A percentile compares a stretch with the other conserved stretches of the same genome.
phyloP scores from a whole-genome alignment of 179 eudicot genomes.

The Patellifolia procumbens region DNA sequence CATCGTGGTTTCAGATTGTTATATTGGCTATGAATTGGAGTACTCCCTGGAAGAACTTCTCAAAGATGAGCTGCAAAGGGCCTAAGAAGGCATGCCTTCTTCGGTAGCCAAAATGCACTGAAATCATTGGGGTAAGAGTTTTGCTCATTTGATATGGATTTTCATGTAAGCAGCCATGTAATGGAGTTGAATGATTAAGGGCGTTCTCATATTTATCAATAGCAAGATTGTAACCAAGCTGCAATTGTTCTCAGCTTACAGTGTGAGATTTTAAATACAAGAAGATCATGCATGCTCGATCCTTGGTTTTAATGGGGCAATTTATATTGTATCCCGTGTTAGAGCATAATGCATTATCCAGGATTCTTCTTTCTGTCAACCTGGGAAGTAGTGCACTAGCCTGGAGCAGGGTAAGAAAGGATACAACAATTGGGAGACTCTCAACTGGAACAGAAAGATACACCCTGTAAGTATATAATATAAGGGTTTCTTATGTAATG shows the following conservation, averaged over 20 bases:
- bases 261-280: not conserved
- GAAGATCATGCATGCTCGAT: not conserved
- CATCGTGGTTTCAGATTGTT: conserved; percentile 86
- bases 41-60: conserved; percentile 55
- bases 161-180: not conserved
- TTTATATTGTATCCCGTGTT: too few relatives aligned
- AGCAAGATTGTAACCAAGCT: not conserved
- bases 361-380: not conserved
- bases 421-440: too few relatives aligned
- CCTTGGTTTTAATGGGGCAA: too few relatives aligned
- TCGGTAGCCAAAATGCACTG: not conserved
- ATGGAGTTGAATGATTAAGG: not conserved
- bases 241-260: not conserved
- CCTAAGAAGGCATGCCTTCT: not conserved
- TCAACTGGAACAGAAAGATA: too few relatives aligned
- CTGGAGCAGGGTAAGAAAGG: too few relatives aligned
- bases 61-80: conserved; percentile 21
- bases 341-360: too few relatives aligned
- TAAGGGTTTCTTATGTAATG: too few relatives aligned
- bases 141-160: not conserved
- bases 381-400: too few relatives aligned
- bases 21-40: conserved; percentile 82
- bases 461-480: too few relatives aligned
- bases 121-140: not conserved
- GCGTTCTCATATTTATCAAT: not conserved